Base-by-base conservation (phyloP, 2,329 filamentous ascomycete genomes). In the Aspergillus udagawae region DNA sequence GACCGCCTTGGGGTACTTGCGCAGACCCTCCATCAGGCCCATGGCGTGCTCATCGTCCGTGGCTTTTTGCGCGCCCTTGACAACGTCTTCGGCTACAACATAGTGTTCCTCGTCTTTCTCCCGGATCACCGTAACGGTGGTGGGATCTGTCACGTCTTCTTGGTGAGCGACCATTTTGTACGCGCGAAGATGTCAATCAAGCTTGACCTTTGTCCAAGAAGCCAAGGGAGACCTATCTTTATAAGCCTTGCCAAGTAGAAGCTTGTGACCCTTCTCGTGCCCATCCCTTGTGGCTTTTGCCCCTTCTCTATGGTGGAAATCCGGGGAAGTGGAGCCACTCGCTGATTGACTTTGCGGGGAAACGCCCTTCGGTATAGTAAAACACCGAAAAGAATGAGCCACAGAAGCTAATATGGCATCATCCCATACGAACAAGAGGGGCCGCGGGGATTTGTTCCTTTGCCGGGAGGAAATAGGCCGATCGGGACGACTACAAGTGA, bases 1-100 rank as follows among this genome's bases (percentile, higher is more conserved):
- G 9, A 65, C 57, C 2, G 65, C 64, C 38, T 61, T 64, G 21
- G 59, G 60, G n/a, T 64, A 67, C 32, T 35, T 35, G 32, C 14
- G 32, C 32, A 35, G 32, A 17, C 32, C 32, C 32, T 35, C 32
- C 32, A 2, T 17, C 32, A 38, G 32, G 32, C 32, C 14, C 32
- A 38, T 38, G 6, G 32, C 32, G 32, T 38, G 32, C 32, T 17
- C 32, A 38, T 38, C 5, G 32, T 38, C 32, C 5, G 32, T 17
- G 32, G 32, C 32, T 7, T 38, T 38, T 38, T 38, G 14, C 32
- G 32, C 32, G 32, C 32, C 14, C 5, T 38, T 38, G 32, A n/a
- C 14, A 17, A 38, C 14, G 32, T 38, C 32, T 38, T 38, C 32
- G 32, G 32, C 32, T 2, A 17, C 32, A 14, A 38, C 32, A n/a